A percentile compares a stretch with the other conserved stretches of the same genome.
Conservation (phyloP, 208 protist genomes). For the Angomonas ambiguus region DNA sequence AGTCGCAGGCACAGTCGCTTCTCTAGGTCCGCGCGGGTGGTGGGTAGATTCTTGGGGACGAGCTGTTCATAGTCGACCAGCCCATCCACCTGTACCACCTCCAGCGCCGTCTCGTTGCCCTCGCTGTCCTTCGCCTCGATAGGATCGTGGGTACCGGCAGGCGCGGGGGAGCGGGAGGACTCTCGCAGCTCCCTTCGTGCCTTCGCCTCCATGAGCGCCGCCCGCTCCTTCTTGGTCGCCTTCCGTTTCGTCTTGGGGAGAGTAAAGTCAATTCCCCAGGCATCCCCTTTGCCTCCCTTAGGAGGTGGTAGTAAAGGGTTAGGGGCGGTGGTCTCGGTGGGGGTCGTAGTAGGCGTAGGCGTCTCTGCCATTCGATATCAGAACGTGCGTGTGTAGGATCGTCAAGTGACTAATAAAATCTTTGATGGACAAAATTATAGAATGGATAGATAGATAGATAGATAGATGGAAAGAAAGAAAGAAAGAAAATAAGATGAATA, state of each 20-base stretch:
- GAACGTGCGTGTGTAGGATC: too few species aligned
- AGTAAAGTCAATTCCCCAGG: conserved; percentile 73
- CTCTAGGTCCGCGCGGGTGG: conserved; percentile 60
- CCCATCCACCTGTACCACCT: conserved; percentile 44
- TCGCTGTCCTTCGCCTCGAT: conserved; percentile 28
- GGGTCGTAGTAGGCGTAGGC: background rate
- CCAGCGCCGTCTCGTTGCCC: conserved; percentile 29
- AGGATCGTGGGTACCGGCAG: too few species aligned
- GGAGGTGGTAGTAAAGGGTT: too few species aligned
- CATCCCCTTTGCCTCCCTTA: conserved; percentile 20
- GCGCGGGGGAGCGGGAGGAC: background rate
- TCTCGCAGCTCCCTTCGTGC: background rate
- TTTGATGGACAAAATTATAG: too few species aligned
- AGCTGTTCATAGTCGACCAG: conserved; percentile 39
- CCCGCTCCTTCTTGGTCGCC: conserved; percentile 62
- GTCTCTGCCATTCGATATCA: too few species aligned
- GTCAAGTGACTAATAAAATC: too few species aligned
- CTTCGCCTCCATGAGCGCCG: conserved; percentile 16
- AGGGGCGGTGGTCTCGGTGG: background rate
- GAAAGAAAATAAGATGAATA: background rate
- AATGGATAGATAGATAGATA: too few species aligned
- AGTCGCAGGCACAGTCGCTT: conserved; percentile 63
- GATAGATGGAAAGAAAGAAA: too few species aligned
- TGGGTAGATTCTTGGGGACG: conserved; percentile 63
- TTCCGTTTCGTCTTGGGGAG: conserved; percentile 34